Conservation (phyloP, 306 rosid species). For the Sicyos baderoa region DNA sequence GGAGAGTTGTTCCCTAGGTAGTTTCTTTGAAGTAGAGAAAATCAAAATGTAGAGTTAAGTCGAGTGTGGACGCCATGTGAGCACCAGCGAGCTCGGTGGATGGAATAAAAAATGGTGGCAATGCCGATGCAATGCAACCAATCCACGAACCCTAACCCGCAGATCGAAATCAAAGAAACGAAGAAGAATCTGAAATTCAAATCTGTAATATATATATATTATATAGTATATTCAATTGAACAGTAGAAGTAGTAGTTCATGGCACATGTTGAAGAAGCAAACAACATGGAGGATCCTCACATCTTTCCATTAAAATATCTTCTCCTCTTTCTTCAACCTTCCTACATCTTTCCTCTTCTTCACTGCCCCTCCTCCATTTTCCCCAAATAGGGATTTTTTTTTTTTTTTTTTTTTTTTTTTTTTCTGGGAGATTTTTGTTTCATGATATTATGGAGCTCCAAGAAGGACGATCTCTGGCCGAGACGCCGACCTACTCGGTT, state of each 20-base stretch:
- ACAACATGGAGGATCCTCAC: slow-evolving; percentile 8
- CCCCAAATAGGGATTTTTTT: not conserved
- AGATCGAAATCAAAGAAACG: not conserved
- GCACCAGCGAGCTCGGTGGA: not conserved
- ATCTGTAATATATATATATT: not conserved
- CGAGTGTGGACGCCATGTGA: no score
- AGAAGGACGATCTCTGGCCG: slow-evolving; percentile 64
- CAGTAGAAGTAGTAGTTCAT: not conserved
- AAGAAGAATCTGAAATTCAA: not conserved
- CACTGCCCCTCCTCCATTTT: slow-evolving; percentile 18
- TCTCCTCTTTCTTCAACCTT: slow-evolving; percentile 23
- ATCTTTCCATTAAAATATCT: not conserved
- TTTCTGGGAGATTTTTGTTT: not conserved
- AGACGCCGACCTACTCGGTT: slow-evolving; percentile 92
- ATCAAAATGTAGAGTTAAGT: no score
- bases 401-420: not conserved
- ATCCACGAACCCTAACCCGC: not conserved
- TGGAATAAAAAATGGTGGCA: slow-evolving; percentile 15
- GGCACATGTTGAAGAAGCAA: slow-evolving; percentile 14
- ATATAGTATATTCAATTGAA: not conserved
- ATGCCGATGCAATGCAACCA: slow-evolving; percentile 7
- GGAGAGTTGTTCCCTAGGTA: no score
- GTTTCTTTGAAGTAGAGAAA: no score
- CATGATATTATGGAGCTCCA: slow-evolving; percentile 31
- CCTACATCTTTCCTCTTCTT: slow-evolving; percentile 38